Percentiles rank a stretch among this genome's conserved stretches.
Evolutionary conservation across 2,329 filamentous ascomycete genomes (phyloP).

Genomic region (Ceratocystis diversiconidia): DNA sequence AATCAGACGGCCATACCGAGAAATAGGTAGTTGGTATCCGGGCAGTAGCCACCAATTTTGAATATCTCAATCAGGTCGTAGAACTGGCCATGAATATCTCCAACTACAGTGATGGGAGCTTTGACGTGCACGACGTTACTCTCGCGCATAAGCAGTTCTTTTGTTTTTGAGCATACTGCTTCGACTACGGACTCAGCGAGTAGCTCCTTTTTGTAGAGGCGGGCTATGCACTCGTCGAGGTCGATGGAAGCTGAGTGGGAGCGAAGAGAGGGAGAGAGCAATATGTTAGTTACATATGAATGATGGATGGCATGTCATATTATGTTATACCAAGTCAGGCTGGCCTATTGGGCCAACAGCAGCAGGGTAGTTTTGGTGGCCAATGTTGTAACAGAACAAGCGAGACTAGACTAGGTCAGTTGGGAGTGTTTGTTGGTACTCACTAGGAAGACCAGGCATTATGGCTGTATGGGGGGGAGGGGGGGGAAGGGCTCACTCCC

Average conservation of each 20-base stretch:
- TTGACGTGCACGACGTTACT: conserved; percentile 98
- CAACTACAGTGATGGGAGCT: conserved; percentile 91
- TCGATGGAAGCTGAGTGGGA: conserved; percentile 67
- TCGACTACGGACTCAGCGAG: conserved; percentile 96
- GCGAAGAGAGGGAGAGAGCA: neutral
- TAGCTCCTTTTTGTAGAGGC: conserved; percentile 92
- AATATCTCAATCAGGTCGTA: conserved; percentile 99
- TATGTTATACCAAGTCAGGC: too few species aligned
- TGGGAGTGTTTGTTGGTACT: neutral
- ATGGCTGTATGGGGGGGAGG: neutral
- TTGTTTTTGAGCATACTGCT: conserved; percentile 97
- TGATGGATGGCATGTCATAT: neutral
- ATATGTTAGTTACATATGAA: neutral
- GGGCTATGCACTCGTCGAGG: conserved; percentile 94
- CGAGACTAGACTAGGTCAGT: neutral
- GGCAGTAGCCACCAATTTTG: conserved; percentile 92
- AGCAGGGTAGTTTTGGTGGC: neutral
- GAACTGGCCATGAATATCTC: conserved; percentile 97
- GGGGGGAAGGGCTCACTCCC: neutral
- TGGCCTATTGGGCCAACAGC: neutral
- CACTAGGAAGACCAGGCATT: conserved; percentile 18
- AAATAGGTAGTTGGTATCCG: conserved; percentile 96
- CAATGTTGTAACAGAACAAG: neutral
- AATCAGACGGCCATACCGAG: conserved; percentile 48
- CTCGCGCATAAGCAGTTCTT: conserved; percentile 98